Conservation (phyloP, 2,329 filamentous ascomycete species). For the Alternaria incomplexa region DNA sequence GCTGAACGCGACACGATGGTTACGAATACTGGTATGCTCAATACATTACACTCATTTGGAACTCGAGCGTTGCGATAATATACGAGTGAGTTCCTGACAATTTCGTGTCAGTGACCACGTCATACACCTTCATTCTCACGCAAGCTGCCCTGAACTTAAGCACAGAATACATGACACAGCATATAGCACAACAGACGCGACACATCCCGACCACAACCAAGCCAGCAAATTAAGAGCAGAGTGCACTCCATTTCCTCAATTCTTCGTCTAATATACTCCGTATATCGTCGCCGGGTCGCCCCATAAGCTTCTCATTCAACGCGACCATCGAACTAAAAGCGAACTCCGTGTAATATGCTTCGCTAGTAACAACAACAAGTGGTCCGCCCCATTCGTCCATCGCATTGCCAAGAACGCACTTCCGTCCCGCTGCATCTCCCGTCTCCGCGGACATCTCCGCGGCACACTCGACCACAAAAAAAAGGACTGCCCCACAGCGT, state of each 20-base stretch:
- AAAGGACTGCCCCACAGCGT: neutral
- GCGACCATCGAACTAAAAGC: neutral
- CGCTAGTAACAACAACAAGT: neutral
- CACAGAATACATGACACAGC: neutral
- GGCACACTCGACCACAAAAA: neutral
- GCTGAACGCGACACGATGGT: neutral
- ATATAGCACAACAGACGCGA: neutral
- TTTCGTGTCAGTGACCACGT: neutral
- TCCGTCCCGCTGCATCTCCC: neutral
- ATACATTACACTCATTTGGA: neutral
- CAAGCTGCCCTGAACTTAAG: neutral
- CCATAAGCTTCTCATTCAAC: neutral
- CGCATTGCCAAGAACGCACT: no score
- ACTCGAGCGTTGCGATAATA: neutral
- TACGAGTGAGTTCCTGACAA: no score
- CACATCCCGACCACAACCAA: neutral
- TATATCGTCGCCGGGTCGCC: neutral
- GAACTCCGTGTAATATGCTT: constrained; percentile 1
- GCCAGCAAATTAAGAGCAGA: neutral
- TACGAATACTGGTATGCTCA: neutral
- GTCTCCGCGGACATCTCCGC: neutral
- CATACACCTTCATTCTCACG: neutral
- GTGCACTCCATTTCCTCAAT: neutral
- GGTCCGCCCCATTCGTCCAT: neutral
- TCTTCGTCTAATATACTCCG: neutral